Conservation (phyloP, 805 yeast genomes). For the Sugiyamaella mastotermitis region DNA sequence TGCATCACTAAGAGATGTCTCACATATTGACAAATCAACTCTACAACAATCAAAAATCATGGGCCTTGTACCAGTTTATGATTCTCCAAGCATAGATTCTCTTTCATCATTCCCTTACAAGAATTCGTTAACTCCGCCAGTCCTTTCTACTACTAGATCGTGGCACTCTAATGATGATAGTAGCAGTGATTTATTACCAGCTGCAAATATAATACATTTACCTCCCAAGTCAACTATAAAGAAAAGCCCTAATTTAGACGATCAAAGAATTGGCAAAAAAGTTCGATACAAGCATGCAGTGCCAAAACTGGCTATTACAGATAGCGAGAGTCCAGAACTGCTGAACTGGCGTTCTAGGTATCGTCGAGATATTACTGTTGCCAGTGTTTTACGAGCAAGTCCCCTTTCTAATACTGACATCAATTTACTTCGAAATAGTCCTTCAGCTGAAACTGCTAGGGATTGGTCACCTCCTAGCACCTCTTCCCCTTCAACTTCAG, state of each 20-base stretch:
- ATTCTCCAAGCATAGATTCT: slow-evolving; percentile 19
- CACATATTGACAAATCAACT: neutral
- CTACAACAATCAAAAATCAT: neutral
- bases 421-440: neutral
- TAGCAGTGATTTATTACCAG: neutral
- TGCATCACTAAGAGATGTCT: neutral
- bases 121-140: slow-evolving; percentile 24
- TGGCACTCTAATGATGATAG: slow-evolving; percentile 3
- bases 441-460: neutral
- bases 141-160: slow-evolving; percentile 5
- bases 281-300: too few relatives aligned
- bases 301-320: neutral
- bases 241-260: neutral
- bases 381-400: slow-evolving; percentile 6
- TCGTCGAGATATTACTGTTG: slow-evolving; percentile 5
- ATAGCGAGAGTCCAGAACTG: slow-evolving; percentile 3
- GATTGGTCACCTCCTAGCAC: neutral
- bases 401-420: neutral
- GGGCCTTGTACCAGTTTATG: slow-evolving; percentile 23
- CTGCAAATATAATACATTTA: too few relatives aligned
- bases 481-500: neutral
- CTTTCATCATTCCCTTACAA: slow-evolving; percentile 25
- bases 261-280: neutral
- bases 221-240: neutral
- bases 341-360: slow-evolving; percentile 7